Percentiles rank a stretch among this genome's conserved stretches.
phyloP scores from a whole-genome alignment of 2,329 filamentous ascomycete species.

The Diaporthe longicolla region DNA sequence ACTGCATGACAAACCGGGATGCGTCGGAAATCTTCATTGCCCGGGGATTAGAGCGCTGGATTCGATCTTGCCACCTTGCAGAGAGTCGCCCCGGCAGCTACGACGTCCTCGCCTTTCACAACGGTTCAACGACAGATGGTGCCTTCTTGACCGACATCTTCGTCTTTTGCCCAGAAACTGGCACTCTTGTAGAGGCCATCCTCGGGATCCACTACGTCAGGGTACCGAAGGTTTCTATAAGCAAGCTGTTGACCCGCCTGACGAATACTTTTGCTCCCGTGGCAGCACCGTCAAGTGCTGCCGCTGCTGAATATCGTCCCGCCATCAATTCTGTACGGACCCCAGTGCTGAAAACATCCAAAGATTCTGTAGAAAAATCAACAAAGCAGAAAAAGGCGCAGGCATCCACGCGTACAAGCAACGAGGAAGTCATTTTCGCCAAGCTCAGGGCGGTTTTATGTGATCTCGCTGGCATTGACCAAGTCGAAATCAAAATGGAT shows the following conservation, averaged over 20 bases:
- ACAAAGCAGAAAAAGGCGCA: too few species aligned
- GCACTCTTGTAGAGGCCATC: conserved; percentile 51
- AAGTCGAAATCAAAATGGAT: conserved; percentile 54
- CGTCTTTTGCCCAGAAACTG: conserved; percentile 50
- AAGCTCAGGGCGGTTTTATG: conserved; percentile 16
- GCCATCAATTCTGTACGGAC: too few species aligned
- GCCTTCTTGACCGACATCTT: conserved; percentile 52
- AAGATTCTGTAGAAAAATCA: too few species aligned
- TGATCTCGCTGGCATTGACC: conserved; percentile 45
- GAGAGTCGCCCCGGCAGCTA: not conserved
- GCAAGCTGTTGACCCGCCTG: too few species aligned
- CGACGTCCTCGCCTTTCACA: conserved; percentile 6
- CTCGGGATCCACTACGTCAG: conserved; percentile 47
- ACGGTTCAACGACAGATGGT: too few species aligned
- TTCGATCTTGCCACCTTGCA: conserved; percentile 48
- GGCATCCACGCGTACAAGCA: too few species aligned
- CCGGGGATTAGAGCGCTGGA: conserved; percentile 50
- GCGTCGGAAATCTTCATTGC: conserved; percentile 52
- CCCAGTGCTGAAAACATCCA: too few species aligned
- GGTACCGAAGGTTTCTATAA: too few species aligned
- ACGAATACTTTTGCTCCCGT: too few species aligned
- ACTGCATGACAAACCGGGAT: conserved; percentile 51
- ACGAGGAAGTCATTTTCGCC: not conserved
- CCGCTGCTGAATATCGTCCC: too few species aligned
- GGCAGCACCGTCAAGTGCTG: too few species aligned